A percentile compares a stretch with the other conserved stretches of the same genome.
phyloP scores from a whole-genome alignment of 2,329 filamentous ascomycete species.

The Alternaria incomplexa region DNA sequence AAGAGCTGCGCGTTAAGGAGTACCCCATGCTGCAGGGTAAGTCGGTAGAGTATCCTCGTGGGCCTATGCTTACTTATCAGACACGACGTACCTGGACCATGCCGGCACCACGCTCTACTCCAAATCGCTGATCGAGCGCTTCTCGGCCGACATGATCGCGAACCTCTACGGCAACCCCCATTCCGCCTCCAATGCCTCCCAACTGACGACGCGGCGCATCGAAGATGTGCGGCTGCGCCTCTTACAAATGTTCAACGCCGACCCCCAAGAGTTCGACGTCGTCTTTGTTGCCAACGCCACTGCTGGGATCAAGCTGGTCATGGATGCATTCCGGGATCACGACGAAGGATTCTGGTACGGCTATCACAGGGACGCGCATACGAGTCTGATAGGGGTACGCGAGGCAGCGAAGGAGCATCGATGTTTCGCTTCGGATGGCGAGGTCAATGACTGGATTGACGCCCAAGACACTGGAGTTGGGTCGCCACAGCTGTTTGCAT shows the following conservation, averaged over 20 bases:
- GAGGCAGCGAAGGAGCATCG: constrained; percentile 68
- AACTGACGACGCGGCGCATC: constrained; percentile 74
- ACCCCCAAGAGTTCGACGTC: constrained; percentile 81
- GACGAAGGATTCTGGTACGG: constrained; percentile 78
- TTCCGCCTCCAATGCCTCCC: constrained; percentile 81
- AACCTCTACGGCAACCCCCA: constrained; percentile 91
- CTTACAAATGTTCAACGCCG: constrained; percentile 79
- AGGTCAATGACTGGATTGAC: constrained; percentile 70
- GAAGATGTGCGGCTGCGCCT: constrained; percentile 76
- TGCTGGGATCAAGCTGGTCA: constrained; percentile 84
- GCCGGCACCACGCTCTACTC: constrained; percentile 87
- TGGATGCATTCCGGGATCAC: constrained; percentile 74
- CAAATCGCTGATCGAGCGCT: constrained; percentile 79
- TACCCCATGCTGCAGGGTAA: constrained; percentile 74
- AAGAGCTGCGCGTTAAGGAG: constrained; percentile 64
- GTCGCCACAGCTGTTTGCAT: constrained; percentile 69
- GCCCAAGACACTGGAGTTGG: constrained; percentile 22
- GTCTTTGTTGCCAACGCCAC: constrained; percentile 94
- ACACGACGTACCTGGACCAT: constrained; percentile 86
- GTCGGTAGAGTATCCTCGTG: background rate
- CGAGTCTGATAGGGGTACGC: constrained; percentile 81
- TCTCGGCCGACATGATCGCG: constrained; percentile 77
- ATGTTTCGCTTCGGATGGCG: constrained; percentile 70
- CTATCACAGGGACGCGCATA: constrained; percentile 86
- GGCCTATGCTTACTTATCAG: constrained; percentile 51